These are phyloP conservation scores for Isochrysis galbana DNA, from an alignment of 78 protist genomes.

Conservation along the genomic window DNA sequence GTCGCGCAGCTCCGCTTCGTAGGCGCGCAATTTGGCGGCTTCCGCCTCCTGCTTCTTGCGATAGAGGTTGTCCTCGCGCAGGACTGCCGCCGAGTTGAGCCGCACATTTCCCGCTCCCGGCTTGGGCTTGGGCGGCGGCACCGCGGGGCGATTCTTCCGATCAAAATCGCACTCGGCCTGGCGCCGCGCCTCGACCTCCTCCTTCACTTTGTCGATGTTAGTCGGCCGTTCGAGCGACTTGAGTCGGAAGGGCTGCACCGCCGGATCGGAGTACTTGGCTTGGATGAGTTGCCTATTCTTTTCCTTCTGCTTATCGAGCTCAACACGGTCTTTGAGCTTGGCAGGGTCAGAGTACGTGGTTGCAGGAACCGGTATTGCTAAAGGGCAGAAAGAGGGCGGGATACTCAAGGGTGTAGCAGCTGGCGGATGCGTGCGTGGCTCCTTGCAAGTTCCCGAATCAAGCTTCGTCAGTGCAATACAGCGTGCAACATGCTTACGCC, in stretches of 20 bases:
- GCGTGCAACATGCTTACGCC: too few relatives aligned
- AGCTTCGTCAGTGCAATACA: too few relatives aligned
- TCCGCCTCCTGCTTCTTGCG: slow-evolving; percentile 39
- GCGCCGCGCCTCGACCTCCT: not conserved
- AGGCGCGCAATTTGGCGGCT: not conserved
- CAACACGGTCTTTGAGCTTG: not conserved
- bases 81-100: slow-evolving; percentile 43
- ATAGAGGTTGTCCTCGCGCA: slow-evolving; percentile 48
- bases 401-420: too few relatives aligned
- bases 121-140: not conserved
- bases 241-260: not conserved
- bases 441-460: too few relatives aligned
- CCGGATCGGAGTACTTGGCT: not conserved
- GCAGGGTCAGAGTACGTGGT: not conserved
- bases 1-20: slow-evolving; percentile 48
- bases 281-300: not conserved
- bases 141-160: not conserved
- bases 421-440: too few relatives aligned
- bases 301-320: not conserved
- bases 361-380: not conserved
- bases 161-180: not conserved
- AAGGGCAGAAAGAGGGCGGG: too few relatives aligned
- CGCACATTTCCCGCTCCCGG: not conserved
- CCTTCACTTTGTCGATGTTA: not conserved
- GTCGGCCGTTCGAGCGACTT: not conserved